phyloP scores from a whole-genome alignment of 768 basidiomycete species.

The Cyclocybe cylindracea region DNA sequence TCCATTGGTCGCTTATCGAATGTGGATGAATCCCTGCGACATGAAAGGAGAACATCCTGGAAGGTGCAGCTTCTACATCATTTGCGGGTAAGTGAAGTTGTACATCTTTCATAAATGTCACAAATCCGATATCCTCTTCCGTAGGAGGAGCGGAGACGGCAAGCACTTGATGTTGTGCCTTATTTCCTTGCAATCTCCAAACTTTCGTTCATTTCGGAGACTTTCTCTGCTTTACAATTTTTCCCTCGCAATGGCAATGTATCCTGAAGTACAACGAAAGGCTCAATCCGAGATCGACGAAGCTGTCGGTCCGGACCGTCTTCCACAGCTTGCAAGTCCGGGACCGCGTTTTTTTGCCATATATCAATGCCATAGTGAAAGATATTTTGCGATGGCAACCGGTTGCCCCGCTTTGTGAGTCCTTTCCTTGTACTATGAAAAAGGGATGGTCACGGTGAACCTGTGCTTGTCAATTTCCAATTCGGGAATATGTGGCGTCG shows the following conservation, averaged over 20 bases:
- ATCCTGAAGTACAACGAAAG: slow-evolving; percentile 25
- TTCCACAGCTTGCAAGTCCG: slow-evolving; percentile 22
- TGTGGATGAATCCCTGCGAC: too few relatives aligned
- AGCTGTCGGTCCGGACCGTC: slow-evolving; percentile 26
- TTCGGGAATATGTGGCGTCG: too few relatives aligned
- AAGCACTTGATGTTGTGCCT: too few relatives aligned
- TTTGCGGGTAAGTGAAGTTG: too few relatives aligned
- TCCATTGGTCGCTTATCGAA: too few relatives aligned
- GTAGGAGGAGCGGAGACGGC: too few relatives aligned
- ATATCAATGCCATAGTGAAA: slow-evolving; percentile 15
- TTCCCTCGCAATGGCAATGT: slow-evolving; percentile 22
- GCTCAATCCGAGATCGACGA: slow-evolving; percentile 36
- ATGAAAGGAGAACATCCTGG: too few relatives aligned
- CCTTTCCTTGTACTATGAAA: not conserved
- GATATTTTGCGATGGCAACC: slow-evolving; percentile 12
- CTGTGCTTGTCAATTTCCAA: too few relatives aligned
- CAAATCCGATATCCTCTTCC: too few relatives aligned
- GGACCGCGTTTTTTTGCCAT: slow-evolving; percentile 30
- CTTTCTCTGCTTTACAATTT: slow-evolving; percentile 17
- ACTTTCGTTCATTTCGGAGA: slow-evolving; percentile 3
- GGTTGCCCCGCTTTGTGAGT: slow-evolving; percentile 18
- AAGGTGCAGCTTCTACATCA: too few relatives aligned
- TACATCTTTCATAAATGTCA: too few relatives aligned
- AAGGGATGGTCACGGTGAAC: slow-evolving; percentile 14
- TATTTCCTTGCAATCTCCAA: too few relatives aligned